phyloP scores from a whole-genome alignment of 176 grass and related monocot genomes.

The Zoysia japonica region DNA sequence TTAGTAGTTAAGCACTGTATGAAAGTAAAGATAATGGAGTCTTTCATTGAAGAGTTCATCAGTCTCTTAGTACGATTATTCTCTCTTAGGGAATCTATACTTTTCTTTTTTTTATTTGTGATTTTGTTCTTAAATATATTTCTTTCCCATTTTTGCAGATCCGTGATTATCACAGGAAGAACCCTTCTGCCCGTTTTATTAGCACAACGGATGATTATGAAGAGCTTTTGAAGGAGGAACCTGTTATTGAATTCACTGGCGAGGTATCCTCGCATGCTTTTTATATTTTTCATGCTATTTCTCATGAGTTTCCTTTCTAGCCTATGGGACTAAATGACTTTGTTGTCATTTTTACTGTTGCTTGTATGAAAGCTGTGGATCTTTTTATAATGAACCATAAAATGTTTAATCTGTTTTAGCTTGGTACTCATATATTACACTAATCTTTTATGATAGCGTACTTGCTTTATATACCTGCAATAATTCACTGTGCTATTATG shows the following conservation, averaged over 20 bases:
- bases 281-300: not conserved
- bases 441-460: not conserved
- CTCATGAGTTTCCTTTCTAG: not conserved
- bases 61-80: not conserved
- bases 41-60: slow-evolving; percentile 10
- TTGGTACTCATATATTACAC: not conserved
- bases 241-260: slow-evolving; percentile 81
- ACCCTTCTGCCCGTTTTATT: slow-evolving; percentile 71
- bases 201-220: slow-evolving; percentile 73
- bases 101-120: not conserved
- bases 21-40: not conserved
- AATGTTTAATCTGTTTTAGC: not conserved
- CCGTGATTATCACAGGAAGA: slow-evolving; percentile 82
- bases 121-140: not conserved
- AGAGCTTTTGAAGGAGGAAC: slow-evolving; percentile 92
- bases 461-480: not conserved
- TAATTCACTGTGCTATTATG: not conserved
- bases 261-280: slow-evolving; percentile 56
- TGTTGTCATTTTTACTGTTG: not conserved
- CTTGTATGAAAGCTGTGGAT: not conserved
- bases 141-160: slow-evolving; percentile 58
- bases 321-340: not conserved
- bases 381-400: not conserved
- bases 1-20: not conserved
- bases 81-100: not conserved